Evolutionary conservation across 148 eudicot species (phyloP).

Genomic region (Fallopia convolvulus): DNA sequence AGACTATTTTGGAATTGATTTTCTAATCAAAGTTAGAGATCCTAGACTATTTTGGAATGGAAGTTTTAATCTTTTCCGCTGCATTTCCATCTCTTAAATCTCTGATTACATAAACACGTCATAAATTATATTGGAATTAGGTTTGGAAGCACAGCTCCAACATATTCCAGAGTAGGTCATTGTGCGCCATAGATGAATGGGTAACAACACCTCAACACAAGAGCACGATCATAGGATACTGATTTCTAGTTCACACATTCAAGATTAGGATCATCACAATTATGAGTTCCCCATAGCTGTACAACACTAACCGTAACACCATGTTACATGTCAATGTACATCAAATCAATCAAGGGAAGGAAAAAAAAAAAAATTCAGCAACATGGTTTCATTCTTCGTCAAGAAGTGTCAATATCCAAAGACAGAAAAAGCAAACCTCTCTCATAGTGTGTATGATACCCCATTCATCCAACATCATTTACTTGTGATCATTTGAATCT

Average conservation of each 20-base stretch:
- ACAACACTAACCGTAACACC: background rate
- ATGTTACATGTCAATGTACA: background rate
- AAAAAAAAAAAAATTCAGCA: background rate
- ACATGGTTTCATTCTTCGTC: background rate
- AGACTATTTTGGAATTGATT: too few species aligned
- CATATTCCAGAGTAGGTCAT: too few species aligned
- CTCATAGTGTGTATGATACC: background rate
- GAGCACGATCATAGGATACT: background rate
- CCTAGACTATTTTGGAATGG: too few species aligned
- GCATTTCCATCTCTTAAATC: too few species aligned
- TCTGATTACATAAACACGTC: too few species aligned
- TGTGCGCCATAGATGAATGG: too few species aligned
- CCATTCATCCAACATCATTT: background rate
- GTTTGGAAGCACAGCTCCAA: too few species aligned
- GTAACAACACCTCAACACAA: too few species aligned
- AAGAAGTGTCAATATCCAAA: background rate
- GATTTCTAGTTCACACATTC: background rate
- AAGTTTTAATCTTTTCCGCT: too few species aligned
- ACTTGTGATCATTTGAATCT: slow-evolving; percentile 12
- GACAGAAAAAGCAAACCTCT: background rate
- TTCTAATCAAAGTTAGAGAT: too few species aligned
- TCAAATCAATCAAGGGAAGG: background rate
- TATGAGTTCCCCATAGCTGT: background rate
- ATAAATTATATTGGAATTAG: too few species aligned
- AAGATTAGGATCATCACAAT: background rate